A percentile compares a stretch with the other conserved stretches of the same genome.
Evolutionary conservation across 805 yeast genomes (phyloP).

Genomic region (Metschnikowia proteae): DNA sequence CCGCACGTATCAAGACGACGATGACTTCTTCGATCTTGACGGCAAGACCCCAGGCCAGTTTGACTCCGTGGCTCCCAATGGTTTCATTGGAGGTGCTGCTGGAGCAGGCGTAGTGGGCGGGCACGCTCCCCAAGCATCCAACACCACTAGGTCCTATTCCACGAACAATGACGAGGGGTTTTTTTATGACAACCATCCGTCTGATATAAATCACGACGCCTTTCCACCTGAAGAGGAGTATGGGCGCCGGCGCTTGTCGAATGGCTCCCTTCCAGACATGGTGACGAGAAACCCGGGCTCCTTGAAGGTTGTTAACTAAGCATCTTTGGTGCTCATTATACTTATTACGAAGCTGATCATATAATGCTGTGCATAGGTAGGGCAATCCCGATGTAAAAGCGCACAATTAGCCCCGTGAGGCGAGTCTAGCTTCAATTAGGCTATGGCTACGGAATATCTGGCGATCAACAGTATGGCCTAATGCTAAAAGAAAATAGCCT

Average conservation of each 20-base stretch:
- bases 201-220: conserved; percentile 5
- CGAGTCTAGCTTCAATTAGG: too few relatives aligned
- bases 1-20: conserved; percentile 33
- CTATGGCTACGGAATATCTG: too few relatives aligned
- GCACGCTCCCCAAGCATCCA: conserved; percentile 17
- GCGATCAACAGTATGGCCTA: too few relatives aligned
- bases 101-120: conserved; percentile 17
- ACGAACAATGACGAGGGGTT: conserved; percentile 15
- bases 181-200: conserved; percentile 1
- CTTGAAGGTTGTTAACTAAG: conserved; percentile 46
- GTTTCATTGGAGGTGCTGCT: conserved; percentile 19
- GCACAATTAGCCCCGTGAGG: too few relatives aligned
- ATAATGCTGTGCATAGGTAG: neutral
- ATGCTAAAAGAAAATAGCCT: neutral
- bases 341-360: too few relatives aligned
- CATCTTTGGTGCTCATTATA: neutral
- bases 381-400: neutral
- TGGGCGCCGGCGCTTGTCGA: conserved; percentile 50
- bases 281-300: conserved; percentile 44
- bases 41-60: conserved; percentile 22
- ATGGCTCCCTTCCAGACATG: conserved; percentile 53
- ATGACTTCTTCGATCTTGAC: conserved; percentile 27
- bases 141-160: conserved; percentile 16
- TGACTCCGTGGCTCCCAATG: conserved; percentile 23
- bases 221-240: conserved; percentile 20